Base-by-base conservation (phyloP, 2,329 filamentous ascomycete species). In the Phyllosticta citrichinensis region DNA sequence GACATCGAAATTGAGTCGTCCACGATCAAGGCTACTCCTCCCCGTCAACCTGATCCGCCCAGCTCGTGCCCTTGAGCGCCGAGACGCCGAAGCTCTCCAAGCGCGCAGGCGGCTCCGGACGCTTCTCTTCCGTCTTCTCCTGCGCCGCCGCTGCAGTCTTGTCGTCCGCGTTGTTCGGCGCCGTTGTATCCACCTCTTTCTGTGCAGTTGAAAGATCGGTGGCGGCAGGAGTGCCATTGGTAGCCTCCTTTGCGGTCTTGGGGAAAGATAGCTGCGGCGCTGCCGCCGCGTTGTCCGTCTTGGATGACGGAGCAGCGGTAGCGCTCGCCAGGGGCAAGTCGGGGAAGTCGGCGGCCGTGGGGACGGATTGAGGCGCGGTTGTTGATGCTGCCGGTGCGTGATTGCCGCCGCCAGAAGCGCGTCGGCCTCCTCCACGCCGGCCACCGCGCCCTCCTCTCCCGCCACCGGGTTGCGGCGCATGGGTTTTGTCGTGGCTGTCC, bases 291-390 rank as follows among this genome's bases (percentile, higher is more conserved):
- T 30, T 55, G 5, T 56, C 54, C 9, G 30, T 47, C 3, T 24
- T 27, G 5, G 57, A 17, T 25, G 58, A 55, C 8, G 53, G 27
- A 50, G 47, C 50, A 11, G 55, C 47, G 6, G 59, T 17, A 6
- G 55, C 19, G 35, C 9, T 25, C 10, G 52, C 22, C 14, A 67
- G 60, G 11, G 77, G 75, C 17, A 80, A 66, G 11, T 76, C 74
- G 5, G 78, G 78, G 63, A 80, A 80, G 55, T 80, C 78, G 25
- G 75, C 70, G 19, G 70, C 64, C 51, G 69, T 70, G 1, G 77
- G 78, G n/a, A 67, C 65, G 17, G 67, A 66, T 55, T 25, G 19
- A 6, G 35, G 33, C 25, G 33, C 11, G 5, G 6, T 30, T 67
- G 67, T 55, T 69, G 68, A 12, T 62, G 47, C 30, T 63, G 51